Base-by-base conservation (phyloP, 495 filamentous ascomycete genomes). In the Hapsidospora chrysogenum region DNA sequence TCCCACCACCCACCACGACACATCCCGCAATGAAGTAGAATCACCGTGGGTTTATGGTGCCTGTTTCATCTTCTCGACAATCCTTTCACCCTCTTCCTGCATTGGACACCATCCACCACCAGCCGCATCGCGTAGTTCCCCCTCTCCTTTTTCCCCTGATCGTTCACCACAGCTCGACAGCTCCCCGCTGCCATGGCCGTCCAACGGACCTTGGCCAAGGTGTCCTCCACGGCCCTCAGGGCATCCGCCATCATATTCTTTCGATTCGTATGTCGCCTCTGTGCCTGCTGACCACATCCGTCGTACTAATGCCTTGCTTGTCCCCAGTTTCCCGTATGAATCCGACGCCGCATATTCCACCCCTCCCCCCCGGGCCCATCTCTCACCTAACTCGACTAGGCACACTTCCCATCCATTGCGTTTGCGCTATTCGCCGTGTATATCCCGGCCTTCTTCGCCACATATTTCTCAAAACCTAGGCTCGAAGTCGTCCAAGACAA, bases 231-330 rank as follows among this genome's bases (percentile, higher is more conserved):
- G 1, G 48, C 47, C 2, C 46, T 93, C 33, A 67, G 85, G 33
- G 17, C 74, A 1, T 38, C 63, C 9, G 60, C 68, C 36, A 89
- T 78, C 48, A 43, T 85, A 38, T 94, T 95, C 50, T 58, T 95
- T 17, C 65, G 89, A 74, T 94, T 84, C 85, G 85, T 92, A 63
- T 43, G 61, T 53, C n/a, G n/a, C n/a, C n/a, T n/a, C n/a, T n/a
- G n/a, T n/a, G n/a, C n/a, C n/a, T n/a, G n/a, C n/a, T n/a, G n/a
- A n/a, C n/a, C n/a, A n/a, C n/a, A n/a, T n/a, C n/a, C n/a, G n/a
- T n/a, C n/a, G n/a, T n/a, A n/a, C n/a, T n/a, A n/a, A n/a, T n/a
- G n/a, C n/a, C n/a, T n/a, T n/a, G n/a, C n/a, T n/a, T n/a, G n/a
- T n/a, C n/a, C 40, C 18, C 36, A 80, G 75, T 74, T 79, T 36